Evolutionary conservation across 768 basidiomycete species (phyloP), one percentile per base, ranked within the genome.

Genomic region (Kwoniella shandongensis): DNA sequence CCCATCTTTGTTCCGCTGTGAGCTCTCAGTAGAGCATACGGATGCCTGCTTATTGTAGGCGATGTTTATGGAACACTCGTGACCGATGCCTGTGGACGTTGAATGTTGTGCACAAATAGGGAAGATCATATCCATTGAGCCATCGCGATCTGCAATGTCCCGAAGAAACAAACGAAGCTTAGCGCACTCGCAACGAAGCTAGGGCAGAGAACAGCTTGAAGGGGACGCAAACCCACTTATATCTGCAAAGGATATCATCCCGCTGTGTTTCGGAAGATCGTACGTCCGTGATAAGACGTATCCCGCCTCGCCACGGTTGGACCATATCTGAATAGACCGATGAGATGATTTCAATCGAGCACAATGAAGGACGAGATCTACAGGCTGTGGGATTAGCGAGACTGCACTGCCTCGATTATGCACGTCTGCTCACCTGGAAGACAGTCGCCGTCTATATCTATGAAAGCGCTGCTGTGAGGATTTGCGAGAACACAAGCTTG

Each of bases 391-490:
- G 10, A 22, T 41, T 25, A 25, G 18, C 42, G 4, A 44, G 26
- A 20, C 15, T 25, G 59, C 30, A 45, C 17, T 2, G 18, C 11
- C n/a, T 20, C 38, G 38, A 56, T 29, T 20, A 49, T 22, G 20
- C 6, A 27, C n/a, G 2, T 3, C 17, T 10, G 48, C 74, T 46
- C n/a, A 88, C 91, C 91, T 61, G 93, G 91, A 3, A 96, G 81
- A 75, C 96, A 98, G 75, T 99, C 96, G 12, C 96, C 96, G 60
- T 98, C 84, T 36, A 99, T 79, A 69, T 99, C 96, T 4, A 98
- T 83, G 17, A 92, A 87, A 0, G 92, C 93, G 76, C 93, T 96
- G 71, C 88, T 91, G 72, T 98, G 96, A 4, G 94, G 93, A 62
- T 86, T 85, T 11, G 89, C 83, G n/a, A 91, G 74, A 10, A 78